phyloP scores from a whole-genome alignment of 805 yeast genomes.

The Clavispora carvajalis region DNA sequence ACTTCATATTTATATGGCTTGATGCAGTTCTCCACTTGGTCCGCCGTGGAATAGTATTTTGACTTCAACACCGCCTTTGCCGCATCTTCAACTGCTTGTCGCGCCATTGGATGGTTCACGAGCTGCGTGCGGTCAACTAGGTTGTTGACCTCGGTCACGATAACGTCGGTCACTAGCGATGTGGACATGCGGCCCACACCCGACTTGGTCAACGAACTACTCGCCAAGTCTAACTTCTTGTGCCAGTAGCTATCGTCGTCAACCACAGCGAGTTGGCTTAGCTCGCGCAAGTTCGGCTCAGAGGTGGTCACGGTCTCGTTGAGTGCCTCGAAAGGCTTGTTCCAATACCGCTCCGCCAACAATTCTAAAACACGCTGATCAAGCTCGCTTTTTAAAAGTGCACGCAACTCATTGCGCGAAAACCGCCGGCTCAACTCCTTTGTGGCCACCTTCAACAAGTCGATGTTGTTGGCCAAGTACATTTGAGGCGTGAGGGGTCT shows the following conservation, averaged over 20 bases:
- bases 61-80: slow-evolving; percentile 73
- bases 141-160: slow-evolving; percentile 70
- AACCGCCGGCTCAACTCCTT: slow-evolving; percentile 82
- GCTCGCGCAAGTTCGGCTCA: slow-evolving; percentile 50
- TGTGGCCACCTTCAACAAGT: slow-evolving; percentile 74
- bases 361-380: slow-evolving; percentile 88
- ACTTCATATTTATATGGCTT: slow-evolving; percentile 97
- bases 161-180: slow-evolving; percentile 70
- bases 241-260: slow-evolving; percentile 83
- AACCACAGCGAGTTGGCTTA: slow-evolving; percentile 44
- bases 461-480: slow-evolving; percentile 87
- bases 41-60: slow-evolving; percentile 87
- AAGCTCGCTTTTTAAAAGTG: slow-evolving; percentile 72
- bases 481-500: slow-evolving; percentile 91
- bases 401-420: slow-evolving; percentile 75
- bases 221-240: slow-evolving; percentile 74
- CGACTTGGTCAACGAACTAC: slow-evolving; percentile 79
- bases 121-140: slow-evolving; percentile 71
- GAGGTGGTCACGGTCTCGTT: slow-evolving; percentile 9
- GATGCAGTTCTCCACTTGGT: slow-evolving; percentile 96
- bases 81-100: slow-evolving; percentile 75
- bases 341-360: slow-evolving; percentile 91
- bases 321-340: slow-evolving; percentile 41
- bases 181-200: slow-evolving; percentile 94
- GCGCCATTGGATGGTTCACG: slow-evolving; percentile 81